Evolutionary conservation across 2,329 filamentous ascomycete genomes (phyloP).

Genomic region (Exophiala viscosa): DNA sequence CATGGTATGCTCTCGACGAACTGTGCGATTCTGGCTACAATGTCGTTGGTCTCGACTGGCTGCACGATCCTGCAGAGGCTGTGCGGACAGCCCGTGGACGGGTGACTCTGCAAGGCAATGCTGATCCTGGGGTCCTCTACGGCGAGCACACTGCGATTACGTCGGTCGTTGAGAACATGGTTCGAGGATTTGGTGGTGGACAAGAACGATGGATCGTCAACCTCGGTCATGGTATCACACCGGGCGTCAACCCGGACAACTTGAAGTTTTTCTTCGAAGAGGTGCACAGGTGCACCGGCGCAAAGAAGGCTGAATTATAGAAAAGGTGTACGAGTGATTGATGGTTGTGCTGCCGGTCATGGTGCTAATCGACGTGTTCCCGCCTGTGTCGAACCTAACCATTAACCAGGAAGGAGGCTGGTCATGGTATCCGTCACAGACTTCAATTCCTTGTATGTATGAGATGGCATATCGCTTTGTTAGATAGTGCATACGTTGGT

Average conservation of each 20-base stretch:
- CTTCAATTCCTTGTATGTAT: too few species aligned
- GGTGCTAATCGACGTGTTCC: too few species aligned
- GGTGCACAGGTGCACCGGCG: conserved; percentile 62
- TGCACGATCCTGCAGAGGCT: conserved; percentile 82
- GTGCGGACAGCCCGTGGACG: conserved; percentile 73
- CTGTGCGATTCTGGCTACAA: conserved; percentile 87
- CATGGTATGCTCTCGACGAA: conserved; percentile 88
- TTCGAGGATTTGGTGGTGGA: conserved; percentile 74
- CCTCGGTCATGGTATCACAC: conserved; percentile 94
- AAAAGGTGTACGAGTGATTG: background rate
- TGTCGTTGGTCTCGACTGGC: conserved; percentile 92
- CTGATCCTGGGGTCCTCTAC: conserved; percentile 89
- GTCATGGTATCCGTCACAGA: too few species aligned
- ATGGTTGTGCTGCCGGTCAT: too few species aligned
- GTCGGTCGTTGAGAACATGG: conserved; percentile 77
- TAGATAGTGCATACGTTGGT: too few species aligned
- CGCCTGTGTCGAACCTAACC: too few species aligned
- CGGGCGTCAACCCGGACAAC: conserved; percentile 88
- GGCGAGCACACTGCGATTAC: conserved; percentile 79
- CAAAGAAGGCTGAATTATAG: background rate
- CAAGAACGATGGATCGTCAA: conserved; percentile 97
- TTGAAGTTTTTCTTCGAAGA: conserved; percentile 92
- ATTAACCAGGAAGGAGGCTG: too few species aligned
- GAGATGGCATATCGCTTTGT: too few species aligned
- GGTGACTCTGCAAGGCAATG: conserved; percentile 87